Conservation (phyloP, 2,329 filamentous ascomycete genomes). For the Cordyceps militaris region DNA sequence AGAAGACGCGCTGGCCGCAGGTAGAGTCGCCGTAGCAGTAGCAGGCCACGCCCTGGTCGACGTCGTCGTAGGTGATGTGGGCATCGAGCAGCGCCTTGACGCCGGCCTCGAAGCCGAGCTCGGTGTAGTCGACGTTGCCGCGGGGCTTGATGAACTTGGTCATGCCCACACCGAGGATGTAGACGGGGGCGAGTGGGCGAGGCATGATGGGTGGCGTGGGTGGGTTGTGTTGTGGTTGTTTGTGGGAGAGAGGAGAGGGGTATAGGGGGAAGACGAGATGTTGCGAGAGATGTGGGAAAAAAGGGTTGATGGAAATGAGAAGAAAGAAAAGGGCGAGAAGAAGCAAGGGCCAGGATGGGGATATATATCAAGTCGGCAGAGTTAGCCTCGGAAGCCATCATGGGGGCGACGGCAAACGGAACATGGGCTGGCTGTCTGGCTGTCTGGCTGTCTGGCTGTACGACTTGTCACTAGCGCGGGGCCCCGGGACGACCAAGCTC, state of each 20-base stretch:
- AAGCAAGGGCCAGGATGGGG: neutral
- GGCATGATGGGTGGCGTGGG: slow-evolving; percentile 33
- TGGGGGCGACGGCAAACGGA: neutral
- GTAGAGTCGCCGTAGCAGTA: slow-evolving; percentile 97
- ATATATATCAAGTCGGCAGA: slow-evolving; percentile 6
- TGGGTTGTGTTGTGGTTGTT: neutral
- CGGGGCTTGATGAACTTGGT: slow-evolving; percentile 98
- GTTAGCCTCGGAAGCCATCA: slow-evolving; percentile 8
- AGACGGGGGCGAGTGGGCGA: slow-evolving; percentile 50
- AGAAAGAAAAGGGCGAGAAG: neutral
- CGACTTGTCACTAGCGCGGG: neutral
- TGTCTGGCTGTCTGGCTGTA: too few species aligned
- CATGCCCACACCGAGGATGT: slow-evolving; percentile 96
- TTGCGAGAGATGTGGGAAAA: neutral
- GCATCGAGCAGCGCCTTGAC: slow-evolving; percentile 80
- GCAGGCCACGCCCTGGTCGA: slow-evolving; percentile 92
- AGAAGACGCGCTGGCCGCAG: slow-evolving; percentile 93
- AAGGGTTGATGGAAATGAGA: slow-evolving; percentile 1
- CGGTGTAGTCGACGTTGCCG: slow-evolving; percentile 89
- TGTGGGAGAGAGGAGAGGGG: neutral
- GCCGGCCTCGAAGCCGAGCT: slow-evolving; percentile 87
- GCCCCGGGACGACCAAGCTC: slow-evolving; percentile 3
- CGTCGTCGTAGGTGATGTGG: slow-evolving; percentile 92
- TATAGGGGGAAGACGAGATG: neutral
- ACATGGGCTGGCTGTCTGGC: neutral